These are phyloP conservation scores for Euphorbia schlechtendalii DNA, from an alignment of 441 rosid genomes.

Conservation along the genomic window DNA sequence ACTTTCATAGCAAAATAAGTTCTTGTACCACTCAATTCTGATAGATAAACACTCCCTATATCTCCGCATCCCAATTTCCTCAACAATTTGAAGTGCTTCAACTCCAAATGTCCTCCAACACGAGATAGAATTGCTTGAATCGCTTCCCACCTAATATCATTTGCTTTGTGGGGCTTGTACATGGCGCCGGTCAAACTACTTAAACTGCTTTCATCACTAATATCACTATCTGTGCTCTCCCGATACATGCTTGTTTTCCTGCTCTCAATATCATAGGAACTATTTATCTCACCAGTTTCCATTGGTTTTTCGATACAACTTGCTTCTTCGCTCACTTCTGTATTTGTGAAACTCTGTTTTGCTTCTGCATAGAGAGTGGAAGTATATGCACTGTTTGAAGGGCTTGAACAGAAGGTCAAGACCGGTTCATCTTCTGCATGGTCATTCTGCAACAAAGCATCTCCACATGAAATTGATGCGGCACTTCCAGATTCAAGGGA, in stretches of 20 bases:
- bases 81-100: constrained; percentile 59
- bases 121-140: constrained; percentile 55
- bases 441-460: too few species aligned
- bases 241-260: constrained; percentile 64
- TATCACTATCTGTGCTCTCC: constrained; percentile 78
- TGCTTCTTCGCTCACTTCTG: constrained; percentile 52
- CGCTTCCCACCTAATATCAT: constrained; percentile 89
- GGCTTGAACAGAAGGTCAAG: constrained; percentile 45
- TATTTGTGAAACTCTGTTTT: constrained; percentile 69
- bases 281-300: constrained; percentile 36
- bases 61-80: constrained; percentile 73
- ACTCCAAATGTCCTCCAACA: constrained; percentile 45
- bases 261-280: constrained; percentile 40
- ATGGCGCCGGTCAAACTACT: constrained; percentile 52
- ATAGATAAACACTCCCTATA: constrained; percentile 69
- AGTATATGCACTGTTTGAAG: constrained; percentile 53
- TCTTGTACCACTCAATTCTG: constrained; percentile 64
- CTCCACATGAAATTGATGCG: constrained; percentile 27
- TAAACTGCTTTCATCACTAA: constrained; percentile 82
- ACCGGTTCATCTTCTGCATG: constrained; percentile 29
- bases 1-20: constrained; percentile 76
- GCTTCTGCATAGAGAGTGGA: constrained; percentile 56
- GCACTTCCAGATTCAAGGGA: constrained; percentile 34
- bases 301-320: constrained; percentile 40
- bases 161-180: constrained; percentile 82